These are phyloP conservation scores for Cryomyces minteri DNA, from an alignment of 495 filamentous ascomycete species.

Conservation along the genomic window DNA sequence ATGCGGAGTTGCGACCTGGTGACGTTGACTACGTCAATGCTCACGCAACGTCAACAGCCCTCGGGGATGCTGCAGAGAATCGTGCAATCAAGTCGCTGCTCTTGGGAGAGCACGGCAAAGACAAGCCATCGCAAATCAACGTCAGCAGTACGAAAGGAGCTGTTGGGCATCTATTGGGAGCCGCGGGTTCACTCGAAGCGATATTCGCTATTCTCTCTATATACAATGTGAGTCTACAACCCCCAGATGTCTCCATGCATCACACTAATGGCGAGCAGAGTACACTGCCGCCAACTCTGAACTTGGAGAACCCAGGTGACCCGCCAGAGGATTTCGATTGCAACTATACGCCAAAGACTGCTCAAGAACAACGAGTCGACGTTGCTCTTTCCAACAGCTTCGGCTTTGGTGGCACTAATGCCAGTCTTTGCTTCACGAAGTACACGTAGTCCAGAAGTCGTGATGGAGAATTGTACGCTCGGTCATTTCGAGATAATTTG, in stretches of 20 bases:
- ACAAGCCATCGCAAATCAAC: conserved; percentile 45
- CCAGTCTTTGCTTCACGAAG: conserved; percentile 63
- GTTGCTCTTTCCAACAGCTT: conserved; percentile 88
- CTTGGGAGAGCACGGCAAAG: conserved; percentile 48
- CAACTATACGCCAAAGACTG: conserved; percentile 62
- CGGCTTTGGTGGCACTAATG: conserved; percentile 95
- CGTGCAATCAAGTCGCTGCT: conserved; percentile 63
- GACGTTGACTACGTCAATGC: conserved; percentile 88
- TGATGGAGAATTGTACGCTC: too few species aligned
- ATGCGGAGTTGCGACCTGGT: conserved; percentile 47
- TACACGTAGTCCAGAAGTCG: not conserved
- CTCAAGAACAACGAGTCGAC: conserved; percentile 51
- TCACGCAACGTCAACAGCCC: conserved; percentile 71
- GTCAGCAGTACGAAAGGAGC: conserved; percentile 91
- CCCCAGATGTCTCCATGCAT: conserved; percentile 9
- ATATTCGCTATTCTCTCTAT: conserved; percentile 68
- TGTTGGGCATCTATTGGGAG: conserved; percentile 80
- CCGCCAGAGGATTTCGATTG: conserved; percentile 46
- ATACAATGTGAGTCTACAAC: conserved; percentile 39
- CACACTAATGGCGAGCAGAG: conserved; percentile 29
- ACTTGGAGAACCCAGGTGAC: conserved; percentile 44
- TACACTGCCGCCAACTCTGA: conserved; percentile 72
- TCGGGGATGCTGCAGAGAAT: conserved; percentile 83
- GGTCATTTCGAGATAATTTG: too few species aligned
- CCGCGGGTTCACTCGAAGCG: conserved; percentile 76